A percentile compares a stretch with the other conserved stretches of the same genome.
phyloP scores from a whole-genome alignment of 805 yeast species.

The Myxozyma geophila region DNA sequence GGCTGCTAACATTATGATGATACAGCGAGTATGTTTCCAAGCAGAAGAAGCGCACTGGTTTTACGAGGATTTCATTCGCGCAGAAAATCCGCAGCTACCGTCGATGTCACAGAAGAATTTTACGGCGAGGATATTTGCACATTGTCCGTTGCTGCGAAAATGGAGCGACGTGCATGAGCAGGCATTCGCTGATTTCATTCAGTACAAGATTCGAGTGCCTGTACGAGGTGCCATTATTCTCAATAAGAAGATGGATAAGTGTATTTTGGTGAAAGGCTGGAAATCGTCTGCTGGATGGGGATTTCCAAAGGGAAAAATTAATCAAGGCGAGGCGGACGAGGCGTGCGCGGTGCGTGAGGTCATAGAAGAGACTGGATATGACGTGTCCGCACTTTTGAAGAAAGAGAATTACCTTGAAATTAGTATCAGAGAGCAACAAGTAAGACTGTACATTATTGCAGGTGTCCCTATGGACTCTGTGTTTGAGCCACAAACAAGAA shows the following conservation, averaged over 20 bases:
- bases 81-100: conserved; percentile 75
- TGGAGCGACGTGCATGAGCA: conserved; percentile 49
- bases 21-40: conserved; percentile 78
- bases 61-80: conserved; percentile 80
- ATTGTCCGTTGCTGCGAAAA: conserved; percentile 55
- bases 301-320: conserved; percentile 95
- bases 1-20: conserved; percentile 1
- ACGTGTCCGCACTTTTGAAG: conserved; percentile 67
- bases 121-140: conserved; percentile 76
- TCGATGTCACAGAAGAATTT: conserved; percentile 75
- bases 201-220: conserved; percentile 87
- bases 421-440: conserved; percentile 80
- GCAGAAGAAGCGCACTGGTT: conserved; percentile 99
- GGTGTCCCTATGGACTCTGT: conserved; percentile 75
- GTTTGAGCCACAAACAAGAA: conserved; percentile 83
- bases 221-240: conserved; percentile 94
- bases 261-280: conserved; percentile 77
- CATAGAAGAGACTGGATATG: conserved; percentile 91
- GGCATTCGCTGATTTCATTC: conserved; percentile 77
- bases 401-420: conserved; percentile 79
- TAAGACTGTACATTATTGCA: conserved; percentile 75
- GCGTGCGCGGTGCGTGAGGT: conserved; percentile 92
- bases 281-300: conserved; percentile 83
- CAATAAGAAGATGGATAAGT: conserved; percentile 64
- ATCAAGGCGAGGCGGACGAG: conserved; percentile 86